phyloP scores from a whole-genome alignment of 2,329 filamentous ascomycete genomes.

The Aulographum hederae region DNA sequence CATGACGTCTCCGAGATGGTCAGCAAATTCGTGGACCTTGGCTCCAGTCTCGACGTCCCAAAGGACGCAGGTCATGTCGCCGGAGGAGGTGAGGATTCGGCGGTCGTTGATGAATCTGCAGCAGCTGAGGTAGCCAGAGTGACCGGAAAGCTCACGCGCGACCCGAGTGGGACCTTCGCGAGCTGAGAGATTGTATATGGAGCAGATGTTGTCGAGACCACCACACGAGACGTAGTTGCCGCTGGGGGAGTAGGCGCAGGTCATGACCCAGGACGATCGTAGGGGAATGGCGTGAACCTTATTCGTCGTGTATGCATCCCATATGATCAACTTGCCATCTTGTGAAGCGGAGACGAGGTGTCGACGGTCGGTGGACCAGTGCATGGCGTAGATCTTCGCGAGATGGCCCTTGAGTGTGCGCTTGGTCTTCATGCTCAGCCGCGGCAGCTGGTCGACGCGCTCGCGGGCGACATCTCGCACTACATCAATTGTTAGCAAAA shows the following conservation, averaged over 20 bases:
- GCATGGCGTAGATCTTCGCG: conserved; percentile 99
- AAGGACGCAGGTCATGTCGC: conserved; percentile 99
- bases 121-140: conserved; percentile 94
- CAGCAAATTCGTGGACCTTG: conserved; percentile 94
- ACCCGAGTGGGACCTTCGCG: conserved; percentile 94
- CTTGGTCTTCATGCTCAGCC: conserved; percentile 94
- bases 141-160: conserved; percentile 84
- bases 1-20: conserved; percentile 98
- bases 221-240: conserved; percentile 98
- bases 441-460: conserved; percentile 79
- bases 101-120: conserved; percentile 98
- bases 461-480: conserved; percentile 85
- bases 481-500: conserved; percentile 25
- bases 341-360: conserved; percentile 96
- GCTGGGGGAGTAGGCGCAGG: conserved; percentile 93
- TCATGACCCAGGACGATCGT: conserved; percentile 99
- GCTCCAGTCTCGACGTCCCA: conserved; percentile 98
- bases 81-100: conserved; percentile 91
- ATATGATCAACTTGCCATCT: conserved; percentile 98
- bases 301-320: conserved; percentile 99
- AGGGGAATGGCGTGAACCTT: conserved; percentile 98
- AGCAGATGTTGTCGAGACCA: conserved; percentile 98
- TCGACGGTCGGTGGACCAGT: conserved; percentile 96
- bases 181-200: conserved; percentile 96
- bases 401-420: conserved; percentile 93